Evolutionary conservation across 2,329 filamentous ascomycete genomes (phyloP).

Genomic region (Aschersonia sp.): DNA sequence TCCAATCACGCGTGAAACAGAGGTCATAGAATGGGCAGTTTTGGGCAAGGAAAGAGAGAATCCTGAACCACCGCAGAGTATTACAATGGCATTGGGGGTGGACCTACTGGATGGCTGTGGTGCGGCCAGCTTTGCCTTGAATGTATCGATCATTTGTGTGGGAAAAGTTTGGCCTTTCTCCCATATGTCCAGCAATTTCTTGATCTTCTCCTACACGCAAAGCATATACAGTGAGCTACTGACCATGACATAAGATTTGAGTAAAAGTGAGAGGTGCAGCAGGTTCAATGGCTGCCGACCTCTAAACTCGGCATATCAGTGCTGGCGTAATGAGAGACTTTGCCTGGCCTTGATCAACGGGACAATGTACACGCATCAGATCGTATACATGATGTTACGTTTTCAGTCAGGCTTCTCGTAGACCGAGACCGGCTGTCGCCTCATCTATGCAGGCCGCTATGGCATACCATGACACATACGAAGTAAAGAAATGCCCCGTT

Average conservation of each 20-base stretch:
- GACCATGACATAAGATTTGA: slow-evolving; percentile 3
- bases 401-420: too few species aligned
- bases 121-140: slow-evolving; percentile 65
- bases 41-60: background rate
- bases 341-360: too few species aligned
- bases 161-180: slow-evolving; percentile 91
- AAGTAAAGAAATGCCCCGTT: too few species aligned
- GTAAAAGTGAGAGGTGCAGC: too few species aligned
- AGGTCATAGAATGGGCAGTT: background rate
- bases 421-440: too few species aligned
- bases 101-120: slow-evolving; percentile 47
- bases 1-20: background rate
- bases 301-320: too few species aligned
- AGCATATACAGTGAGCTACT: slow-evolving; percentile 24
- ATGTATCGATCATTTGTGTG: slow-evolving; percentile 57
- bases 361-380: background rate
- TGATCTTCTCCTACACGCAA: slow-evolving; percentile 73
- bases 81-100: background rate
- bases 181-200: slow-evolving; percentile 93
- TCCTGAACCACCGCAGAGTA: background rate
- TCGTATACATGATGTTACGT: slow-evolving; percentile 2
- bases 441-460: background rate
- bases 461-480: background rate
- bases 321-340: too few species aligned
- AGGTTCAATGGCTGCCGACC: too few species aligned